phyloP scores from a whole-genome alignment of 2,329 filamentous ascomycete genomes.

The Aureobasidium sp. region DNA sequence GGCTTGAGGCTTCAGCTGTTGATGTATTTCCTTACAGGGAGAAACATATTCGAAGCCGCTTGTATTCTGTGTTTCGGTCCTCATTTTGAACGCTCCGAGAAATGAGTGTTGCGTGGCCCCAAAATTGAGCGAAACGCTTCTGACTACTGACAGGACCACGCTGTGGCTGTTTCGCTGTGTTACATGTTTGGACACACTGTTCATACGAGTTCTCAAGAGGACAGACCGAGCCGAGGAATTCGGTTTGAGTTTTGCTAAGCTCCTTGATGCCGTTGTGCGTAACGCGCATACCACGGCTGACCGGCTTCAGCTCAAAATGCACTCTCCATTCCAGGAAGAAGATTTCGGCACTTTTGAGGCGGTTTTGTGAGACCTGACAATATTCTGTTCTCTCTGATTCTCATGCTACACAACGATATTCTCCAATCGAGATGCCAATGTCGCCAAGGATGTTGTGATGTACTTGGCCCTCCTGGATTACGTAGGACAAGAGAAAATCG shows the following conservation, averaged over 20 bases:
- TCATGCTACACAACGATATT: neutral
- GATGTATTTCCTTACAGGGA: neutral
- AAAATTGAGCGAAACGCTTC: neutral
- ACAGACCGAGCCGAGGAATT: neutral
- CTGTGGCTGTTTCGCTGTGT: neutral
- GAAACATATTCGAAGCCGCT: neutral
- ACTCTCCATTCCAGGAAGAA: neutral
- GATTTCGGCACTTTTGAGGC: neutral
- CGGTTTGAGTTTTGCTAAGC: neutral
- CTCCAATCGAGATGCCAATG: neutral
- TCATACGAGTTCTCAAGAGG: neutral
- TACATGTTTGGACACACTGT: neutral
- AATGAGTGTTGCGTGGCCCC: neutral
- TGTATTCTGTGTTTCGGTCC: neutral
- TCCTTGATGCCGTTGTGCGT: neutral
- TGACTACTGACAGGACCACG: neutral
- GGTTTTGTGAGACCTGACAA: neutral
- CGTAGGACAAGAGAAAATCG: neutral
- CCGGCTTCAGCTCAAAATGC: neutral
- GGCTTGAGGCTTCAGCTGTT: neutral
- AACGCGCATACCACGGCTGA: constrained; percentile 4
- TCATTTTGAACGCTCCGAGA: neutral
- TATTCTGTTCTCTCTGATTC: neutral
- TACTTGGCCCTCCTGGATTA: neutral
- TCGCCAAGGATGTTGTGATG: neutral